These are phyloP conservation scores for Lepiota subincarnata DNA, from an alignment of 768 basidiomycete genomes.

Conservation along the genomic window DNA sequence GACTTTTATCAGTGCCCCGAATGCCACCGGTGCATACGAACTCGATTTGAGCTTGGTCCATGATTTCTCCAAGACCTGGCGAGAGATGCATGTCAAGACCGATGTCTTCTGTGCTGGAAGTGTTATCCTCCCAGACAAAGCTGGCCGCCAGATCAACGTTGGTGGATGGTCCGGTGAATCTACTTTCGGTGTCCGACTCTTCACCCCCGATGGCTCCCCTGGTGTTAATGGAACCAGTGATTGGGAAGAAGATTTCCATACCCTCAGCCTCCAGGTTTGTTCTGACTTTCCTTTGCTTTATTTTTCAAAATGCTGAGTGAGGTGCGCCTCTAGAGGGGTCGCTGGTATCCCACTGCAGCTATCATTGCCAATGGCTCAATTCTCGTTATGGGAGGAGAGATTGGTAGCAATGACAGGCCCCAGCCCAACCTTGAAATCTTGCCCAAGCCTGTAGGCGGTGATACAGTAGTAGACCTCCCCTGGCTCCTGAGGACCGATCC, in stretches of 20 bases:
- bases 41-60: conserved; percentile 57
- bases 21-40: conserved; percentile 78
- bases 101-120: conserved; percentile 80
- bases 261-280: conserved; percentile 57
- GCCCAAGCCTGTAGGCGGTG: conserved; percentile 61
- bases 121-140: conserved; percentile 72
- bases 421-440: conserved; percentile 70
- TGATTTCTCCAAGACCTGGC: conserved; percentile 57
- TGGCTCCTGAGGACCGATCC: conserved; percentile 73
- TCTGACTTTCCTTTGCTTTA: not conserved
- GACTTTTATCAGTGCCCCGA: conserved; percentile 35
- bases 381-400: conserved; percentile 72
- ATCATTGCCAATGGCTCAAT: conserved; percentile 72
- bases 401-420: conserved; percentile 61
- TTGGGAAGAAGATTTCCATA: conserved; percentile 69
- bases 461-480: conserved; percentile 56
- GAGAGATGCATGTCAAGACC: conserved; percentile 68
- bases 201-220: conserved; percentile 60
- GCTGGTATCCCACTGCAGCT: conserved; percentile 72
- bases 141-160: conserved; percentile 59
- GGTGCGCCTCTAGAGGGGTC: conserved; percentile 37
- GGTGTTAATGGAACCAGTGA: conserved; percentile 74
- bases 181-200: conserved; percentile 70
- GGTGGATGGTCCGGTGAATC: conserved; percentile 71
- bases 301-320: not conserved